Evolutionary conservation across 768 basidiomycete species (phyloP), one percentile per base, ranked within the genome.

Genomic region (Tricholoma bakamatsutake): DNA sequence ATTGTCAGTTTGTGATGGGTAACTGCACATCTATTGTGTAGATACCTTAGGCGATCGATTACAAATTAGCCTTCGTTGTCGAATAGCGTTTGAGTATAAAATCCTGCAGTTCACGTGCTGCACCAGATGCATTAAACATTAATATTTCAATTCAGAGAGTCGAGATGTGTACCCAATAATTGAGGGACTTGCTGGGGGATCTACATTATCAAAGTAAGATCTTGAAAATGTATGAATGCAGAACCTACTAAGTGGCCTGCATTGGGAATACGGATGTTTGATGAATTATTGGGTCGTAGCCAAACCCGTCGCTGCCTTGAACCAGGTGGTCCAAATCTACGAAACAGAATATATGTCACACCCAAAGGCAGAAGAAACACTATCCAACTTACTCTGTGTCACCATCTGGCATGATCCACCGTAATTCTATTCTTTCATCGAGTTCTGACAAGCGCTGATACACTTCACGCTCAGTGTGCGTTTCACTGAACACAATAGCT

Each of bases 401-500:
- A 5, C 70, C 70, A 27, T 79, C 81, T 8, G 82, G 82, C 54
- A 87, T 65, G 31, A 85, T 67, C 80, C 80, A 88, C 18, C 73
- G 67, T 50, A 88, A 55, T 43, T 74, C 69, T 35, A 88, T 77
- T 35, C 73, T 68, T 46, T 74, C 69, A 47, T 84, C 80, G 31
- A 88, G 67, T 13, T 59, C 59, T 12, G 68, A 64, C 12, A 82
- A 49, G 18, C 67, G 64, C 13, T 74, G 67, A 61, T 69, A 80
- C 10, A 71, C 76, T 52, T 79, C 77, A 37, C 70, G 73, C 24
- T 67, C 62, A 0, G 73, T 75, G 49, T 64, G 68, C 6, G 61
- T 64, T 52, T 87, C 86, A 0, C 75, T 69, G 65, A 89, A 88
- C n/a, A 79, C 72, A 4, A 80, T 66, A 1, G 80, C 85, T 68